A percentile compares a stretch with the other conserved stretches of the same genome.
Evolutionary conservation across 306 rosid species (phyloP).

Genomic region (Fragaria nilgerrensis): DNA sequence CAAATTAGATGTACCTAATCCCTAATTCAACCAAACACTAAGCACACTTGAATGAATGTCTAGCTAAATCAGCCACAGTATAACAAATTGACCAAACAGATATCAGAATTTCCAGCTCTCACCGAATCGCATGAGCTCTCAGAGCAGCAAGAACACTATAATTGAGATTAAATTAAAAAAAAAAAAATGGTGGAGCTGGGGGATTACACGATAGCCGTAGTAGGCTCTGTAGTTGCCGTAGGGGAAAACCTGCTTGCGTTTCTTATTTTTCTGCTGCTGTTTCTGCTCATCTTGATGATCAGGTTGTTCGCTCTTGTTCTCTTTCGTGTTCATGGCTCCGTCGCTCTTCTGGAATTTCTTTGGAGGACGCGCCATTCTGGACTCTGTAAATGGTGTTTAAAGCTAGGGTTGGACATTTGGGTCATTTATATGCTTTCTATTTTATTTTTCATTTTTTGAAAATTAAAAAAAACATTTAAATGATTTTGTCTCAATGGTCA

Average conservation of each 20-base stretch:
- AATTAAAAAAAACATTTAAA: no score
- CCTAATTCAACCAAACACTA: background rate
- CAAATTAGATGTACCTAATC: background rate
- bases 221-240: constrained; percentile 81
- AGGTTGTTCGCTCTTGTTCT: constrained; percentile 16
- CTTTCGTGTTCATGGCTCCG: background rate
- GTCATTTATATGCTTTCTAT: no score
- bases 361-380: background rate
- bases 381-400: background rate
- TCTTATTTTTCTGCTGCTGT: constrained; percentile 25
- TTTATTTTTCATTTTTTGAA: no score
- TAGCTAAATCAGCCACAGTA: background rate
- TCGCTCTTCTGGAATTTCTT: background rate
- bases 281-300: background rate
- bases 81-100: background rate
- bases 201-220: constrained; percentile 82
- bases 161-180: background rate
- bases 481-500: no score
- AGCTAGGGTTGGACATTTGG: no score
- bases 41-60: background rate
- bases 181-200: background rate
- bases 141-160: background rate
- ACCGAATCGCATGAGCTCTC: background rate
- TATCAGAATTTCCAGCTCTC: background rate
- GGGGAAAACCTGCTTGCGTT: constrained; percentile 47